Evolutionary conservation across 176 grass and related monocot genomes (phyloP).

Genomic region (Guadua angustifolia): DNA sequence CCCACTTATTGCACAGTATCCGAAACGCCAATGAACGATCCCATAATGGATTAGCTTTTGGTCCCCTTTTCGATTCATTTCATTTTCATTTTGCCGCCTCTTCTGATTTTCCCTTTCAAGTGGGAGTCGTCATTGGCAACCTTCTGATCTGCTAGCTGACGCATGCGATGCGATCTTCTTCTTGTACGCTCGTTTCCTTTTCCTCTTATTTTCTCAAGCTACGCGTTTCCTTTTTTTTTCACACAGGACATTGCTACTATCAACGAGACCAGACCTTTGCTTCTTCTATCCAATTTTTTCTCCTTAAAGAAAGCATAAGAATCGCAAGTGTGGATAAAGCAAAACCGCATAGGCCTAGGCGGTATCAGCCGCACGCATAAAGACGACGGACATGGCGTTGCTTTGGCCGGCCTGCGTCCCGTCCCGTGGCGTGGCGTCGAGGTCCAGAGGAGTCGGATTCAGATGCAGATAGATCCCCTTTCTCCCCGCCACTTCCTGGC

Average conservation of each 20-base stretch:
- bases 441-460: background rate
- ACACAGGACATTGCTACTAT: background rate
- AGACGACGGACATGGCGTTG: background rate
- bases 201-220: no score
- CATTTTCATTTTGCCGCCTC: background rate
- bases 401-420: slow-evolving; percentile 1
- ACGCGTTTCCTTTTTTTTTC: background rate
- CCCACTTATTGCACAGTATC: slow-evolving; percentile 1
- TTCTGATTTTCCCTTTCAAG: background rate
- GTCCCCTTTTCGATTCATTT: background rate
- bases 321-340: background rate
- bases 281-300: background rate
- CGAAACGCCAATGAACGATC: background rate
- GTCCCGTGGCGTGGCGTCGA: slow-evolving; percentile 7
- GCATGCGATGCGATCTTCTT: background rate
- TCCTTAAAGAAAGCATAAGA: background rate
- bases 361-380: slow-evolving; percentile 7
- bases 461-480: background rate
- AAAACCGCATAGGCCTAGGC: slow-evolving; percentile 18
- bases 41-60: slow-evolving; percentile 16
- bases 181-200: background rate
- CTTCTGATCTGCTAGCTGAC: background rate
- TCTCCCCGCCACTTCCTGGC: background rate
- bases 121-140: background rate
- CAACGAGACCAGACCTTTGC: background rate